Evolutionary conservation across 768 basidiomycete genomes (phyloP).

Genomic region (Amylocystis lapponica): DNA sequence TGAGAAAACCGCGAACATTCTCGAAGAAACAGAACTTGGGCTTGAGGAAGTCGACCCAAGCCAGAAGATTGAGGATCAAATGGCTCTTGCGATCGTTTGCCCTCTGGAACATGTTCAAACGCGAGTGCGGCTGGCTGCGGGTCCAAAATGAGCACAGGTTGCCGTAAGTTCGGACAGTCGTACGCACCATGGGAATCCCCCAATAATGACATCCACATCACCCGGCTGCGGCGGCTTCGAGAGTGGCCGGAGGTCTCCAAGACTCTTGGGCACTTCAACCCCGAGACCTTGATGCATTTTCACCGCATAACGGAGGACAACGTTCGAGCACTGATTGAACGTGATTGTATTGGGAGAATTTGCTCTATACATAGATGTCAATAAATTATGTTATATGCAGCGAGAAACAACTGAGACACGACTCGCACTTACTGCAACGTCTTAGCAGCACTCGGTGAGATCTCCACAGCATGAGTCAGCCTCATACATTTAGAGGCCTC

Average conservation of each 20-base stretch:
- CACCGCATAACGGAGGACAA: constrained; percentile 51
- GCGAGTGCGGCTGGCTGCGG: constrained; percentile 66
- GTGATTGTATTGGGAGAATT: constrained; percentile 49
- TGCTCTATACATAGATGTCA: constrained; percentile 29
- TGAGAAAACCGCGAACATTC: constrained; percentile 42
- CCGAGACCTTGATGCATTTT: constrained; percentile 37
- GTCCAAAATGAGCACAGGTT: too few species aligned
- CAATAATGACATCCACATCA: constrained; percentile 54
- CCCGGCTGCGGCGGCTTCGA: constrained; percentile 44
- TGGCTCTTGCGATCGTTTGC: constrained; percentile 66
- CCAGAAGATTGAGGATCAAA: constrained; percentile 53
- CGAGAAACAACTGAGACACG: background rate
- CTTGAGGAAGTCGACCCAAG: constrained; percentile 36
- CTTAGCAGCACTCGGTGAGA: constrained; percentile 66
- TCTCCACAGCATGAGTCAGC: constrained; percentile 64
- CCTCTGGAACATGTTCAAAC: constrained; percentile 63
- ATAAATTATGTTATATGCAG: background rate
- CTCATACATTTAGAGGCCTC: constrained; percentile 48
- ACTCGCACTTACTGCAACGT: constrained; percentile 48
- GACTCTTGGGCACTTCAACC: constrained; percentile 32
- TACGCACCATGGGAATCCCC: constrained; percentile 73
- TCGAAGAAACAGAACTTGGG: constrained; percentile 44
- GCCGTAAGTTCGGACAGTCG: background rate
- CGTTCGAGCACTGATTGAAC: constrained; percentile 70
- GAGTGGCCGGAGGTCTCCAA: constrained; percentile 32